Conservation (phyloP, 331 rosid genomes). For the Spiraea crenata region DNA sequence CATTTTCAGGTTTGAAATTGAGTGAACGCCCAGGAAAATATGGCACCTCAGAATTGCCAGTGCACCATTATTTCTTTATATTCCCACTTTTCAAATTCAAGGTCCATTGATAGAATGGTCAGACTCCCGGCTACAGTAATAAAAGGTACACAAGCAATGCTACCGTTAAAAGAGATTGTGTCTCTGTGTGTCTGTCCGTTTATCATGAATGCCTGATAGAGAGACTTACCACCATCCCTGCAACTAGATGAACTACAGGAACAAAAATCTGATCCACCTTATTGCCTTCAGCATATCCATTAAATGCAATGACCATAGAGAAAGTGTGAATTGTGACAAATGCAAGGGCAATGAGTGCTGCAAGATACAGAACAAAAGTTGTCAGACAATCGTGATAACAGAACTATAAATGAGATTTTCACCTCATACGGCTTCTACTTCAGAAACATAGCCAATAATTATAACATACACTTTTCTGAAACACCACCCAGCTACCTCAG, state of each 20-base stretch:
- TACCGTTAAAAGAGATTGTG: not conserved
- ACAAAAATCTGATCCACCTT: constrained; percentile 76
- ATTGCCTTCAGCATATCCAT: constrained; percentile 79
- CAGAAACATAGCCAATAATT: not conserved
- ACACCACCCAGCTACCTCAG: not conserved
- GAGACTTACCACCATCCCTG: constrained; percentile 72
- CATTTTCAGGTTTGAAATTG: not conserved
- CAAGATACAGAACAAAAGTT: constrained; percentile 24
- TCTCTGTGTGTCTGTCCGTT: not conserved
- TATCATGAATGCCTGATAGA: constrained; percentile 3
- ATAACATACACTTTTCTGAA: too few species aligned
- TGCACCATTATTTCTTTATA: not conserved
- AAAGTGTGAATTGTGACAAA: constrained; percentile 91
- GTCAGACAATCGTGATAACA: constrained; percentile 2
- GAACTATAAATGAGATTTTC: not conserved
- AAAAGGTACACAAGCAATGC: not conserved
- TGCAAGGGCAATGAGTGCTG: constrained; percentile 88
- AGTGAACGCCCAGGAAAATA: not conserved
- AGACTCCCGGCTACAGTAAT: not conserved
- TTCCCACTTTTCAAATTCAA: not conserved
- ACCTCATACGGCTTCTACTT: not conserved
- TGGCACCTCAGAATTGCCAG: not conserved
- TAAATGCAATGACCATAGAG: constrained; percentile 95
- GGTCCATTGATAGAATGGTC: not conserved
- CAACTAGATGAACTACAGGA: constrained; percentile 69